phyloP scores from a whole-genome alignment of 352 stramenopile species.

The Stramenopiles sp. region DNA sequence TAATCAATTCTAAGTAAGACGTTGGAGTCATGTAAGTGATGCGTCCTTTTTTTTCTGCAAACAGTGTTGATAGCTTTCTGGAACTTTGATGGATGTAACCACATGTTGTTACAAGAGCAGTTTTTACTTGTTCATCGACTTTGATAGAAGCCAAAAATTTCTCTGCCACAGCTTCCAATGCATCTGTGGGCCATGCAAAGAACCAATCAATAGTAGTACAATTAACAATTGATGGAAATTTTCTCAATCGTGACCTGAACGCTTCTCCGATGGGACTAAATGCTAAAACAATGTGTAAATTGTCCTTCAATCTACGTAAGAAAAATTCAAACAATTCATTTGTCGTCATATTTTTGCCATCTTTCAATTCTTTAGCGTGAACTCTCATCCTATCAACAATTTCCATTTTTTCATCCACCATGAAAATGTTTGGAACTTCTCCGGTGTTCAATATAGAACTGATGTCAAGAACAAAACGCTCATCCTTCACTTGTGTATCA shows the following conservation, averaged over 20 bases:
- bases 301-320: constrained; percentile 60
- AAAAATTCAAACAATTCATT: constrained; percentile 74
- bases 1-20: constrained; percentile 77
- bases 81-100: constrained; percentile 74
- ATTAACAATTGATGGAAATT: constrained; percentile 86
- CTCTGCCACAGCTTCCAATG: constrained; percentile 68
- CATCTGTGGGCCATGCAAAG: constrained; percentile 72
- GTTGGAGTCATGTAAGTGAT: constrained; percentile 87
- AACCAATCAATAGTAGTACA: constrained; percentile 95
- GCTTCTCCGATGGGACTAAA: constrained; percentile 79
- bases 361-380: constrained; percentile 72
- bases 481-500: constrained; percentile 84
- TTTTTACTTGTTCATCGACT: constrained; percentile 43
- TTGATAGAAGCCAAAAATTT: constrained; percentile 69
- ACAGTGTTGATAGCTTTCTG: constrained; percentile 52
- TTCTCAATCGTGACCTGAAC: constrained; percentile 71
- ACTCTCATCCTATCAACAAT: constrained; percentile 66
- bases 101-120: constrained; percentile 62
- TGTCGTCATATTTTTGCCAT: constrained; percentile 63
- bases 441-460: constrained; percentile 87
- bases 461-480: constrained; percentile 84
- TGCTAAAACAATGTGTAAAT: constrained; percentile 77
- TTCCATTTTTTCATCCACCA: constrained; percentile 62
- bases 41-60: constrained; percentile 47
- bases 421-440: constrained; percentile 82